Evolutionary conservation across 1,139 yeast genomes (phyloP), one percentile per base, ranked within the genome.

Genomic region (Taphrina flavorubra): DNA sequence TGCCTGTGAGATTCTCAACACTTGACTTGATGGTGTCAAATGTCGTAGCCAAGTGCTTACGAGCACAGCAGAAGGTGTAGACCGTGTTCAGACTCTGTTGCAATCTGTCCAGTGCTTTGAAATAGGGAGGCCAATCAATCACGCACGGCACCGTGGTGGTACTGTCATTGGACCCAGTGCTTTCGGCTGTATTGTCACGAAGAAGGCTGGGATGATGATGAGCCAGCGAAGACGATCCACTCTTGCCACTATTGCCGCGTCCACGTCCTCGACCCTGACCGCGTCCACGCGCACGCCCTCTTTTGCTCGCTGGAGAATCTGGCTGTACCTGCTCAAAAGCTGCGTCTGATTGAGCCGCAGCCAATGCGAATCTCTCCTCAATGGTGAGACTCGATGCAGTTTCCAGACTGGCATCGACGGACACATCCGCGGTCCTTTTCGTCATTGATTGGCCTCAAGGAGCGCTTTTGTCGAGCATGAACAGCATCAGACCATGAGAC

Each of bases 21-120:
- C 86, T 83, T 10, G 78, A 79, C 65, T 78, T 81, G 46, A 85
- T 74, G 0, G 83, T 76, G 3, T 82, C 83, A 73, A 83, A 83
- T 4, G 85, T 82, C 0, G 87, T 84, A 1, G 84, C 77, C 13
- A 85, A 79, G 74, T 84, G 86, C 72, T 84, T 84, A 67, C 87
- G 77, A 5, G 86, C 81, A 51, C 85, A 81, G 7, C 85, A 75
- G 72, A 85, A 85, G 0, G 87, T 84, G 75, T 80, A 84, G 70
- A 83, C 82, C 0, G 87, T 83, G 72, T 84, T 84, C 62, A 85
- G 74, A 14, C 72, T 70, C 44, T 49, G 65, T 20, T 65, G 68
- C 1, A 61, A 16, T n/a, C 57, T 39, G 39, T 57, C 68, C 40
- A 66, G 64, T 13, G 63, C n/a, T 18, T 56, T 56, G 68, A 68